Base-by-base conservation (phyloP, 2,329 filamentous ascomycete genomes). In the Venturia effusa region DNA sequence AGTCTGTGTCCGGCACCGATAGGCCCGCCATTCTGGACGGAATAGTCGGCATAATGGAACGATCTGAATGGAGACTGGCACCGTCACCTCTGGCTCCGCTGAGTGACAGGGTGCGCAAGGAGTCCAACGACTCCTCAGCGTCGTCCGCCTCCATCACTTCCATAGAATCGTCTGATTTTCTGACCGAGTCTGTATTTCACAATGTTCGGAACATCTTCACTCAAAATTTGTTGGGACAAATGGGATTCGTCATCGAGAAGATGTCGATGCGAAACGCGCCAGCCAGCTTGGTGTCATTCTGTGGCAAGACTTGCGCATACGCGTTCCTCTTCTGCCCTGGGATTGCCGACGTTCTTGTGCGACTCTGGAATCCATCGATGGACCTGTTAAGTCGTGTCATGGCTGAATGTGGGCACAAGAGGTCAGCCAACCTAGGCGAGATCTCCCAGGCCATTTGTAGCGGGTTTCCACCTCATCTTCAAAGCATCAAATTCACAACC, bases 241-340 rank as follows among this genome's bases (percentile, higher is more conserved):
- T 96, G 85, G 81, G 84, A 1, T 88, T 94, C 67, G 88, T 92
- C n/a, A 87, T 96, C 7, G 90, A 94, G 63, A 93, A 91, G 72
- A 88, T 96, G 86, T 92, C 90, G 19, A 79, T 90, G 70, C 84
- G 90, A 60, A 88, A 91, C 70, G 84, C 85, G 11, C 83, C 85
- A 45, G 84, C 84, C 48, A 80, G 80, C 67, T 67, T 79, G 30
- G 89, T 96, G 65, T 88, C 88, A 37, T 96, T 96, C 72, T 91
- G 90, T 63, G 92, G 90, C 66, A 95, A 94, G 75, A 90, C 91
- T 4, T 93, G 89, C 71, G 92, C 92, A 1, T 96, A 95, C 74
- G 92, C 90, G 37, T 96, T 96, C 75, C 94, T 93, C 76, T 97
- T 96, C 70, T 92, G 90, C 34, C 90, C 91, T 0, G 90, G 90